Conservation (phyloP, 768 basidiomycete genomes). For the Naganishia onofrii region DNA sequence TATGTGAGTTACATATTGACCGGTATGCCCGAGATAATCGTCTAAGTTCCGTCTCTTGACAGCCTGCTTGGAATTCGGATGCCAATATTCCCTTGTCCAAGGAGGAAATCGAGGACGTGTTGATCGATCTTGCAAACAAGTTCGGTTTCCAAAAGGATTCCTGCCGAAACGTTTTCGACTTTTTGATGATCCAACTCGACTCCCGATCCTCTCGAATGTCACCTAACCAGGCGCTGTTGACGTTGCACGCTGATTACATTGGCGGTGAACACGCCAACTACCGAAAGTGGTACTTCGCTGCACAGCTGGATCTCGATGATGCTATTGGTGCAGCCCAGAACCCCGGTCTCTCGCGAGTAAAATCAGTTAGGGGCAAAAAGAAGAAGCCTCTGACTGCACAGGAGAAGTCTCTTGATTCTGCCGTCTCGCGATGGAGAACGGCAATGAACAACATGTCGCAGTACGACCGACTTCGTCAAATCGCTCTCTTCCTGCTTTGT, state of each 20-base stretch:
- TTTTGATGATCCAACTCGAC: slow-evolving; percentile 94
- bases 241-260: slow-evolving; percentile 97
- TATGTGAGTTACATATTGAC: slow-evolving; percentile 56
- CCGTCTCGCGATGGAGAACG: slow-evolving; percentile 88
- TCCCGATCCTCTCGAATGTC: slow-evolving; percentile 96
- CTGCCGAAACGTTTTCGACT: slow-evolving; percentile 71
- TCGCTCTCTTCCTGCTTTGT: slow-evolving; percentile 88
- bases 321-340: slow-evolving; percentile 90
- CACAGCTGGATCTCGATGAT: slow-evolving; percentile 96
- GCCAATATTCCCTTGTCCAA: slow-evolving; percentile 94
- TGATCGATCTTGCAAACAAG: slow-evolving; percentile 94
- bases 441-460: slow-evolving; percentile 99
- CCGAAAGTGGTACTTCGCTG: slow-evolving; percentile 99
- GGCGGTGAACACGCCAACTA: slow-evolving; percentile 98
- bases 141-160: slow-evolving; percentile 94
- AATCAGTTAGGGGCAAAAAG: slow-evolving; percentile 63
- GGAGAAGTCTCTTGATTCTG: slow-evolving; percentile 78
- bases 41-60: too few relatives aligned
- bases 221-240: slow-evolving; percentile 88
- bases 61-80: slow-evolving; percentile 86
- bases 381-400: slow-evolving; percentile 55
- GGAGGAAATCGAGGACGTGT: slow-evolving; percentile 98
- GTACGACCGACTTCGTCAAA: slow-evolving; percentile 93
- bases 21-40: not conserved
- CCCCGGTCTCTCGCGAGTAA: slow-evolving; percentile 79